Conservation (phyloP, 305 asterid species). For the Rubia balearica region DNA sequence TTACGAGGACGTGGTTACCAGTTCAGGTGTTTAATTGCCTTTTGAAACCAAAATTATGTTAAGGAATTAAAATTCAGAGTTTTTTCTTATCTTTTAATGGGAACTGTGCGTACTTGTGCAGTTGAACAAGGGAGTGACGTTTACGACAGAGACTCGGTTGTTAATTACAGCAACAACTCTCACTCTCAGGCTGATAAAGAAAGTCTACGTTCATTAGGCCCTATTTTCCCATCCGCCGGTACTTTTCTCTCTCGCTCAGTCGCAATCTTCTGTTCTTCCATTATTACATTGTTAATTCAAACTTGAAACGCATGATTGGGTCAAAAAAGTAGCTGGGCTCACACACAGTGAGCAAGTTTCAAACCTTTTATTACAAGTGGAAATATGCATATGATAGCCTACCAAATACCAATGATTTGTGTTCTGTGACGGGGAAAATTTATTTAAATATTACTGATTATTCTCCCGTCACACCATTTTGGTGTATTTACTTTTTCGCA, state of each 20-base stretch:
- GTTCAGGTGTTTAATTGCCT: slow-evolving; percentile 32
- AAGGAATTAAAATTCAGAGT: not conserved
- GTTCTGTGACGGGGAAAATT: not conserved
- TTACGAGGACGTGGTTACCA: slow-evolving; percentile 32
- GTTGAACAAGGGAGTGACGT: not conserved
- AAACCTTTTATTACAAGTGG: not conserved
- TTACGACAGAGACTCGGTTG: slow-evolving; percentile 8
- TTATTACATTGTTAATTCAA: not conserved
- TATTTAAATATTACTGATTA: not conserved
- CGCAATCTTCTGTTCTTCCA: not conserved
- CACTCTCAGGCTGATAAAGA: slow-evolving; percentile 28
- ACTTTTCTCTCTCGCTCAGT: not conserved
- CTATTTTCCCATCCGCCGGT: slow-evolving; percentile 44
- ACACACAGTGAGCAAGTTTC: not conserved
- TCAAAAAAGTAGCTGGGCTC: slow-evolving; percentile 13
- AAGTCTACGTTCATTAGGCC: slow-evolving; percentile 31
- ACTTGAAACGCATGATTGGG: not conserved
- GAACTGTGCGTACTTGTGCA: not conserved
- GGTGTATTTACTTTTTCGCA: too few relatives aligned
- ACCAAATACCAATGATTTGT: slow-evolving; percentile 7
- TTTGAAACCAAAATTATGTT: too few relatives aligned
- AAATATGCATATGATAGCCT: not conserved
- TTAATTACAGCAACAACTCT: not conserved
- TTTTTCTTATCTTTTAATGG: not conserved
- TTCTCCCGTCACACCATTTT: too few relatives aligned